phyloP scores from a whole-genome alignment of 257 asterid genomes.

The Catharanthus roseus region DNA sequence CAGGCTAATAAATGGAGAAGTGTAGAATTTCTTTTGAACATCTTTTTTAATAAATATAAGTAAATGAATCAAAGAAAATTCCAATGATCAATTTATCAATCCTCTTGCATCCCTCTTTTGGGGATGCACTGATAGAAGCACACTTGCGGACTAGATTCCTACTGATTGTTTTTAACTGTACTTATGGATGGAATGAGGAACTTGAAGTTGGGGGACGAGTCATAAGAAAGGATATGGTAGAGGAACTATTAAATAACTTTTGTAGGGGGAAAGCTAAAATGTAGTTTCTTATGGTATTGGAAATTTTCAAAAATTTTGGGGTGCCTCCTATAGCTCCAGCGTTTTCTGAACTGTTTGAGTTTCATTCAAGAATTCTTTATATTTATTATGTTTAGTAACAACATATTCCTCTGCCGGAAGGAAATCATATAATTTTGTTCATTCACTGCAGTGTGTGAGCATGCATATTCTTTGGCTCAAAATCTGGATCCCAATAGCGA shows the following conservation, averaged over 20 bases:
- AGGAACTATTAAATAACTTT: too few species aligned
- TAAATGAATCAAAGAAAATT: background rate
- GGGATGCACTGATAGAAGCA: background rate
- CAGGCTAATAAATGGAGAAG: background rate
- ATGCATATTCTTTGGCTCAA: slow-evolving; percentile 94
- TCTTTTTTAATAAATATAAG: background rate
- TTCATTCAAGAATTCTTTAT: background rate
- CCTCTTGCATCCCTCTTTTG: background rate
- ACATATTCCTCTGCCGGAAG: background rate
- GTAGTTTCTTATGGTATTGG: too few species aligned
- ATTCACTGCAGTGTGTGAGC: slow-evolving; percentile 80
- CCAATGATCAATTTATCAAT: background rate
- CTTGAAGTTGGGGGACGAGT: too few species aligned
- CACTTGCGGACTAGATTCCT: background rate
- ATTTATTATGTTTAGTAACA: background rate
- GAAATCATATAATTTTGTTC: background rate
- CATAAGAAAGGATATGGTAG: too few species aligned
- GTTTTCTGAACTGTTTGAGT: background rate
- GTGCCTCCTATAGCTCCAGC: too few species aligned
- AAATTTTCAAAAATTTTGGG: too few species aligned
- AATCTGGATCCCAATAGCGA: slow-evolving; percentile 98
- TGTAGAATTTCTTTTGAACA: background rate
- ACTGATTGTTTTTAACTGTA: background rate
- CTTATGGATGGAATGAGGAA: too few species aligned
- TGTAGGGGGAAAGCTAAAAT: too few species aligned